Conservation (phyloP, 768 basidiomycete genomes). For the Leccinum boreale region DNA sequence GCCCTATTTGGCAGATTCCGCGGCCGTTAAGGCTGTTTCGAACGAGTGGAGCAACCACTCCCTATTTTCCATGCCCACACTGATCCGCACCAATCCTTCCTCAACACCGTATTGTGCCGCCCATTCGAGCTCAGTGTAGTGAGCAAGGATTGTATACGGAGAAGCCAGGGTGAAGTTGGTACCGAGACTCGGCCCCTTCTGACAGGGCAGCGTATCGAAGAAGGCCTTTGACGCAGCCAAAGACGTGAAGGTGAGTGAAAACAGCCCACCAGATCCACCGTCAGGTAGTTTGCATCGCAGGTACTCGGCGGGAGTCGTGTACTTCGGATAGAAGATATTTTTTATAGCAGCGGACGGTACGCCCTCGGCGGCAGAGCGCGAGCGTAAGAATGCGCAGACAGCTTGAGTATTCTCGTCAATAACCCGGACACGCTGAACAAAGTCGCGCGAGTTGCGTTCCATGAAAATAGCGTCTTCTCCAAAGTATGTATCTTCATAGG, state of each 20-base stretch:
- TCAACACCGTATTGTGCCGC: slow-evolving; percentile 86
- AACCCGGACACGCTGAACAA: slow-evolving; percentile 63
- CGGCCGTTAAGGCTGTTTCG: slow-evolving; percentile 63
- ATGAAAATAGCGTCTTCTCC: slow-evolving; percentile 92
- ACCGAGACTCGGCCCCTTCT: slow-evolving; percentile 89
- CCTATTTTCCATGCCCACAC: slow-evolving; percentile 84
- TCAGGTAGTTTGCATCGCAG: slow-evolving; percentile 56
- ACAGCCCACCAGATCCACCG: slow-evolving; percentile 78
- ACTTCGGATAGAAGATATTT: slow-evolving; percentile 90
- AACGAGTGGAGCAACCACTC: slow-evolving; percentile 57
- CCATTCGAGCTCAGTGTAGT: slow-evolving; percentile 89
- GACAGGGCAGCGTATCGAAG: slow-evolving; percentile 77
- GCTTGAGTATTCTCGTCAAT: slow-evolving; percentile 84
- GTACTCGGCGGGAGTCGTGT: slow-evolving; percentile 68
- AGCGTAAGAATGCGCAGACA: slow-evolving; percentile 74
- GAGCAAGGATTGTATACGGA: slow-evolving; percentile 90
- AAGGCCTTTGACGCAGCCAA: slow-evolving; percentile 67
- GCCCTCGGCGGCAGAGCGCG: slow-evolving; percentile 48
- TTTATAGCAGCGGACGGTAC: slow-evolving; percentile 53
- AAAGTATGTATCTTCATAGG: slow-evolving; percentile 85
- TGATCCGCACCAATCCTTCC: slow-evolving; percentile 77
- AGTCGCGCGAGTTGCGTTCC: slow-evolving; percentile 98
- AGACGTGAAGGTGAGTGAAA: slow-evolving; percentile 82
- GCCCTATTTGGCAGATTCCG: slow-evolving; percentile 43
- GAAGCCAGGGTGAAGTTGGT: slow-evolving; percentile 96